These are phyloP conservation scores for Stephania yunnanensis DNA, from an alignment of 164 flowering plant genomes.

Conservation along the genomic window DNA sequence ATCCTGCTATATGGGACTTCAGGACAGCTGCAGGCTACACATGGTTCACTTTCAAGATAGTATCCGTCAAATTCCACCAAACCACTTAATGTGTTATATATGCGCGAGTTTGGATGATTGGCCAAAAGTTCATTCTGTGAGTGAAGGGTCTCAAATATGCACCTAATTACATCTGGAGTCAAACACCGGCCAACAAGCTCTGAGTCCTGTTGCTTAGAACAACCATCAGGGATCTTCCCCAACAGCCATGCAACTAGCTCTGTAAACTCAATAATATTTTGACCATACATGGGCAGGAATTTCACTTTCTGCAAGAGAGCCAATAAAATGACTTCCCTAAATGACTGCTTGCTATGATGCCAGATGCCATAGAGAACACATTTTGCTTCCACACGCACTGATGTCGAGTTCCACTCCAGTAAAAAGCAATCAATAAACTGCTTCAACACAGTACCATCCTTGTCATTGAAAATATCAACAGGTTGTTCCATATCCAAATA, in stretches of 20 bases:
- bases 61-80: conserved; percentile 98
- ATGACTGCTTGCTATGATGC: conserved; percentile 80
- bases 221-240: conserved; percentile 63
- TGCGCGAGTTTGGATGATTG: conserved; percentile 97
- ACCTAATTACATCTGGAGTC: conserved; percentile 66
- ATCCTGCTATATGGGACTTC: conserved; percentile 93
- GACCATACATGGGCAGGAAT: conserved; percentile 85
- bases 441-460: conserved; percentile 50
- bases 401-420: conserved; percentile 87
- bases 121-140: conserved; percentile 93
- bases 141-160: conserved; percentile 90
- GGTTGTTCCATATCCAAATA: conserved; percentile 85
- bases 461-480: conserved; percentile 60
- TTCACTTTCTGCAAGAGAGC: conserved; percentile 67
- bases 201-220: conserved; percentile 51
- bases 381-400: conserved; percentile 86
- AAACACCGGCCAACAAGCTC: conserved; percentile 75
- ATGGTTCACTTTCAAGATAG: conserved; percentile 99
- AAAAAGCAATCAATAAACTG: conserved; percentile 80
- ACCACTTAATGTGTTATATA: conserved; percentile 86
- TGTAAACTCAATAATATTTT: conserved; percentile 81
- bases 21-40: conserved; percentile 99
- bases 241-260: conserved; percentile 71
- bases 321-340: conserved; percentile 65
- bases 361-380: conserved; percentile 79